Percentiles rank a stretch among this genome's conserved stretches.
Evolutionary conservation across 1,139 yeast genomes (phyloP).

Genomic region (Taiozyma sp.): DNA sequence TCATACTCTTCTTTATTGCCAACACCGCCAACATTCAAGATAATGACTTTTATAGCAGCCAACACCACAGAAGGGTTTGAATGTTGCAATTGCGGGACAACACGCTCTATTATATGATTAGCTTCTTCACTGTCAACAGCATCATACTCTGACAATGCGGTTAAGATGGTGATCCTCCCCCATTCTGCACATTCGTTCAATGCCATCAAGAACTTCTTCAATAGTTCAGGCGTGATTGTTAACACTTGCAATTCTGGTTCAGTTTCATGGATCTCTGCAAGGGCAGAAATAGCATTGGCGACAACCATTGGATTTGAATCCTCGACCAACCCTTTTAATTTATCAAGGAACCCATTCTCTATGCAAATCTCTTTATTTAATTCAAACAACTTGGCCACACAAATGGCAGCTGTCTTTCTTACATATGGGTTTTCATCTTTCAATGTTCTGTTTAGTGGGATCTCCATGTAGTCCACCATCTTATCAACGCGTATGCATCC

Average conservation of each 20-base stretch:
- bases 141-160: constrained; percentile 72
- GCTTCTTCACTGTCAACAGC: constrained; percentile 60
- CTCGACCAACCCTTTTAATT: constrained; percentile 62
- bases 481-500: constrained; percentile 95
- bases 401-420: constrained; percentile 94
- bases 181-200: constrained; percentile 98
- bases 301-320: constrained; percentile 97
- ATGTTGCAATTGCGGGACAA: constrained; percentile 94
- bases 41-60: constrained; percentile 76
- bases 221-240: constrained; percentile 35
- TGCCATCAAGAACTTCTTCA: constrained; percentile 70
- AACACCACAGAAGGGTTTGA: constrained; percentile 95
- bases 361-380: constrained; percentile 75
- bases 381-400: constrained; percentile 94
- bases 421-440: constrained; percentile 96
- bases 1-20: constrained; percentile 36
- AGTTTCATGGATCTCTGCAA: constrained; percentile 75
- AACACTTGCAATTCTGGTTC: constrained; percentile 47
- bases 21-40: constrained; percentile 63
- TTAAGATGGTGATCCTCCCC: constrained; percentile 91
- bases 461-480: constrained; percentile 92
- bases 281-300: constrained; percentile 86
- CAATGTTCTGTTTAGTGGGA: constrained; percentile 80
- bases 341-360: constrained; percentile 81
- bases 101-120: constrained; percentile 82